Evolutionary conservation across 1,139 yeast species (phyloP).

Genomic region (Tardiomyces digboiensis): DNA sequence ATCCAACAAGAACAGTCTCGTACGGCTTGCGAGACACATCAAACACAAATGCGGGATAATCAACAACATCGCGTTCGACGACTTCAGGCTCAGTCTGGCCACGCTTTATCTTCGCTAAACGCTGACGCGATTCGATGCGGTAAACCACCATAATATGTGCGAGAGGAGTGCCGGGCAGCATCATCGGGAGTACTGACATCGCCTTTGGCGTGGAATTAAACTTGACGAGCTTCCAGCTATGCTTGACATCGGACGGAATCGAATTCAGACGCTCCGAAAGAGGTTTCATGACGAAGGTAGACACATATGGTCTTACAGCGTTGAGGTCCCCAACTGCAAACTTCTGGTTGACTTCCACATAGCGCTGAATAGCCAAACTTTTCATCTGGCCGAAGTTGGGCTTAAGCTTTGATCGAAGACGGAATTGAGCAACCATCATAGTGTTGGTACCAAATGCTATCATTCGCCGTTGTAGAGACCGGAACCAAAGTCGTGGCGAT

Average conservation of each 20-base stretch:
- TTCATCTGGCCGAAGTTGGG: conserved; percentile 66
- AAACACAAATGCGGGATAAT: conserved; percentile 66
- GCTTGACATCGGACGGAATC: conserved; percentile 49
- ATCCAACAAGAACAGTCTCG: conserved; percentile 63
- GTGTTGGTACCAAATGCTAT: conserved; percentile 15
- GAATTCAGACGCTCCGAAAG: conserved; percentile 38
- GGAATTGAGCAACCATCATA: conserved; percentile 48
- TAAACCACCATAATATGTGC: conserved; percentile 69
- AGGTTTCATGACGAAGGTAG: conserved; percentile 56
- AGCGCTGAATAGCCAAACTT: conserved; percentile 58
- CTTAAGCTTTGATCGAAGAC: conserved; percentile 52
- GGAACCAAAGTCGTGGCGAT: conserved; percentile 14
- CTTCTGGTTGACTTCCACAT: conserved; percentile 56
- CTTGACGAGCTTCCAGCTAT: conserved; percentile 70
- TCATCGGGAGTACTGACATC: conserved; percentile 58
- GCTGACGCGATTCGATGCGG: conserved; percentile 65
- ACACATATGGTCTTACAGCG: conserved; percentile 36
- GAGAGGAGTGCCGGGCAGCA: conserved; percentile 49
- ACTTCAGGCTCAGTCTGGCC: conserved; percentile 30
- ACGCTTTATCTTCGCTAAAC: conserved; percentile 38
- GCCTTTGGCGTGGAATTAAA: conserved; percentile 67
- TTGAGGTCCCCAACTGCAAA: conserved; percentile 42
- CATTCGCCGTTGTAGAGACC: conserved; percentile 13
- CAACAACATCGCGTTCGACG: conserved; percentile 52
- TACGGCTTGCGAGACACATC: conserved; percentile 55